phyloP scores from a whole-genome alignment of 129 eudicot species.

The Mikania micrantha region DNA sequence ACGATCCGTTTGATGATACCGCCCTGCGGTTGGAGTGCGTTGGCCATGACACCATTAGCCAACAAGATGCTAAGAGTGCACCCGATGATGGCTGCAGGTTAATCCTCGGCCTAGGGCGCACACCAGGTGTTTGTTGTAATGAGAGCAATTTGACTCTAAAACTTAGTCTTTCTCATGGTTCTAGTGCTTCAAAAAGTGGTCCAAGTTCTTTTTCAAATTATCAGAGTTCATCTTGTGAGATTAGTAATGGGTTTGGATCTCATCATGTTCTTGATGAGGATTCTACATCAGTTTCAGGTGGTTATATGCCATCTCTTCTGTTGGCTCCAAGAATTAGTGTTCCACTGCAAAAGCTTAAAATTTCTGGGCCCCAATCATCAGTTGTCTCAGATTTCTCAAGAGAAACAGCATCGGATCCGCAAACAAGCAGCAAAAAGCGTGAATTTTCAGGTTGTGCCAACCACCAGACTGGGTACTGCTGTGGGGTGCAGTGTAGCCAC shows the following conservation, averaged over 20 bases:
- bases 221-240: constrained; percentile 25
- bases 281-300: constrained; percentile 84
- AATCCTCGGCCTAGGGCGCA: constrained; percentile 87
- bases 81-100: constrained; percentile 56
- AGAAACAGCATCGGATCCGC: constrained; percentile 34
- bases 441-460: constrained; percentile 39
- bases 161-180: constrained; percentile 49
- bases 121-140: constrained; percentile 38
- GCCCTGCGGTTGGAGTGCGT: constrained; percentile 66
- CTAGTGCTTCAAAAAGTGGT: constrained; percentile 30
- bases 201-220: constrained; percentile 9
- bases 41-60: constrained; percentile 37
- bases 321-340: constrained; percentile 58
- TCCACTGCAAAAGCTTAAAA: constrained; percentile 7
- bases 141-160: constrained; percentile 13
- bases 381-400: constrained; percentile 37
- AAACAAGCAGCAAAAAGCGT: constrained; percentile 41
- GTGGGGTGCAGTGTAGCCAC: constrained; percentile 51
- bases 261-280: constrained; percentile 65
- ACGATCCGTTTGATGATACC: constrained; percentile 48
- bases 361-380: constrained; percentile 44
- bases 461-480: too few relatives aligned
- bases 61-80: constrained; percentile 17
- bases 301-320: constrained; percentile 72
- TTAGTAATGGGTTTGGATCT: constrained; percentile 9